Evolutionary conservation across 2,329 filamentous ascomycete genomes (phyloP), one percentile per base, ranked within the genome.

Genomic region (Ophiostoma triangulosporum): DNA sequence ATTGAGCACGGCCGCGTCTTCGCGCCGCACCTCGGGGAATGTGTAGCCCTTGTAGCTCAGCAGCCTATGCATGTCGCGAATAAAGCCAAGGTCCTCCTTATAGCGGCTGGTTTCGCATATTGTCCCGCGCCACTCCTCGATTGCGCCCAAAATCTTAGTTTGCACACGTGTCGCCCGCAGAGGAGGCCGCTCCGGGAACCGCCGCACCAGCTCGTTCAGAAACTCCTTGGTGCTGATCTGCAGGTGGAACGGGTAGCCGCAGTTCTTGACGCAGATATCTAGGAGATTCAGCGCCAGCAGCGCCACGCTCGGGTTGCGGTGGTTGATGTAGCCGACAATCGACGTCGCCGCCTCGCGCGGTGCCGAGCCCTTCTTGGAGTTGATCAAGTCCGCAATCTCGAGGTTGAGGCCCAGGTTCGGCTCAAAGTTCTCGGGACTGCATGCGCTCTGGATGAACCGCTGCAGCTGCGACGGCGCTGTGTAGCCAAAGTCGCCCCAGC

Each of bases 211-310:
- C 73, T 98, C 93, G 70, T 98, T 98, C 62, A 98, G 81, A 63
- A 98, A 98, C 64, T 98, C 93, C 69, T 98, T 98, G 61, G 93
- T 97, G 69, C 87, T 90, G 66, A 98, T 96, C 70, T 98, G 93
- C 55, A 98, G 81, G 65, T 98, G 93, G 69, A 98, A 98, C 1
- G 93, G 90, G 67, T 98, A 98, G 62, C 93, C 93, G 76, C 93
- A 98, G 72, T 98, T 98, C 75, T 98, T 98, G 69, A 97, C 93
- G 69, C 93, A 97, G 59, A 97, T 97, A 68, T 98, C 93, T 65
- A 98, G 86, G 60, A 98, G 80, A 72, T 84, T 83, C 64, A 97
- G 77, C 56, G 93, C 91, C 56, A 97, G 78, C 60, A 98, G 74
- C 57, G 90, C 86, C 61, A 98, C 88, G 68, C 95, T 97, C 57